These are phyloP conservation scores for Myxozyma neglecta DNA, from an alignment of 805 yeast species.

Conservation along the genomic window DNA sequence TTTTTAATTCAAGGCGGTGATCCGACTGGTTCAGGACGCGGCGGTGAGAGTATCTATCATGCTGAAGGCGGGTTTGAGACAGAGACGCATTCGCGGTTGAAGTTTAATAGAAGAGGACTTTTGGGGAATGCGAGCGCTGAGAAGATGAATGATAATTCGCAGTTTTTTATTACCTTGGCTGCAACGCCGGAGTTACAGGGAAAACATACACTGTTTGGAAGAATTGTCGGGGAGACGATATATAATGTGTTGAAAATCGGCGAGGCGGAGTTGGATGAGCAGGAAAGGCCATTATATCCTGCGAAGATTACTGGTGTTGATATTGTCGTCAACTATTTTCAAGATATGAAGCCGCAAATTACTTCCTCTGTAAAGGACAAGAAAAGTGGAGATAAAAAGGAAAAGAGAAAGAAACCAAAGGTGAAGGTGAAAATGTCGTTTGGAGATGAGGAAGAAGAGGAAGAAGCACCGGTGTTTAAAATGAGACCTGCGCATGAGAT, in stretches of 20 bases:
- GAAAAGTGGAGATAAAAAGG: neutral
- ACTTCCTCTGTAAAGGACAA: neutral
- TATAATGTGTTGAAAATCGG: slow-evolving; percentile 54
- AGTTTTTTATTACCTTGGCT: slow-evolving; percentile 52
- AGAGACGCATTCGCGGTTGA: slow-evolving; percentile 56
- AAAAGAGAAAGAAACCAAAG: slow-evolving; percentile 15
- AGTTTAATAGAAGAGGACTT: slow-evolving; percentile 54
- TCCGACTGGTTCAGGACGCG: slow-evolving; percentile 40
- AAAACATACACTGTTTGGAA: slow-evolving; percentile 55
- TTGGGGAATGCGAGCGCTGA: slow-evolving; percentile 51
- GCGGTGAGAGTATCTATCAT: slow-evolving; percentile 36
- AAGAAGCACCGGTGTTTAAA: slow-evolving; percentile 29
- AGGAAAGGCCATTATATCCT: slow-evolving; percentile 54
- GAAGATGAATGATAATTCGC: slow-evolving; percentile 40
- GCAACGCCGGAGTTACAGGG: slow-evolving; percentile 49
- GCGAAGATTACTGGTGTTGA: slow-evolving; percentile 45
- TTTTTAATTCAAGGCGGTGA: slow-evolving; percentile 46
- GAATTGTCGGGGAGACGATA: slow-evolving; percentile 56
- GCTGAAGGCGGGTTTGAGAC: slow-evolving; percentile 37
- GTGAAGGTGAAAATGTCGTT: slow-evolving; percentile 43
- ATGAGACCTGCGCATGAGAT: slow-evolving; percentile 36
- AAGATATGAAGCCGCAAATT: slow-evolving; percentile 40
- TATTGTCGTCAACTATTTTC: slow-evolving; percentile 53
- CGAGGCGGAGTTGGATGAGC: slow-evolving; percentile 48
- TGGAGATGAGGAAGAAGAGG: slow-evolving; percentile 45